Evolutionary conservation across 2,329 filamentous ascomycete genomes (phyloP).

Genomic region (Claviceps cyperi): DNA sequence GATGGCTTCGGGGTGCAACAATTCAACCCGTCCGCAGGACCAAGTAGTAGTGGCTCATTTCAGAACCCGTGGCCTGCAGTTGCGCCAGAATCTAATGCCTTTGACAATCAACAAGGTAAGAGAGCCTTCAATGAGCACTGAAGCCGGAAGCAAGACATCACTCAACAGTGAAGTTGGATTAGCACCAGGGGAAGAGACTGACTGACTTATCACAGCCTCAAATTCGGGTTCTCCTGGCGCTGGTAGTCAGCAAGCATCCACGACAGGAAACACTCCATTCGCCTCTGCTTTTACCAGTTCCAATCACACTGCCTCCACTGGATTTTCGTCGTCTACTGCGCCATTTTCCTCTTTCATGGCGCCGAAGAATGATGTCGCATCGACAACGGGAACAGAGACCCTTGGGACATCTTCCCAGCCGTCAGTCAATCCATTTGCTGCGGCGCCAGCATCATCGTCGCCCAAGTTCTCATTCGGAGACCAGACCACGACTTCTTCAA

Average conservation of each 20-base stretch:
- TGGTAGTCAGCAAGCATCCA: neutral
- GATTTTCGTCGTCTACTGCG: neutral
- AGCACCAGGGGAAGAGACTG: neutral
- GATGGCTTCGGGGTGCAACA: neutral
- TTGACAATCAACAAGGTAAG: slow-evolving; percentile 1
- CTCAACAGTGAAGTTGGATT: neutral
- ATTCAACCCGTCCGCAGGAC: neutral
- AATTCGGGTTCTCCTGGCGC: slow-evolving; percentile 3
- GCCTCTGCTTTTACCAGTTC: slow-evolving; percentile 1
- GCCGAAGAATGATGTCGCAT: neutral
- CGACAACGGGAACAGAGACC: neutral
- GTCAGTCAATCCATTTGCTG: slow-evolving; percentile 11
- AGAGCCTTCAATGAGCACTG: neutral
- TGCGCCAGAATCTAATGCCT: neutral
- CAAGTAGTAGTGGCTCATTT: neutral
- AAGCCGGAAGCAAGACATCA: neutral
- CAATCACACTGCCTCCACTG: neutral
- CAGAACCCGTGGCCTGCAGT: neutral
- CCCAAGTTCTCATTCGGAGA: slow-evolving; percentile 8
- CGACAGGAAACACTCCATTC: slow-evolving; percentile 3
- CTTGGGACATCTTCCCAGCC: neutral
- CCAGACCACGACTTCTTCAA: neutral
- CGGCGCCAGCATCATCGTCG: slow-evolving; percentile 4
- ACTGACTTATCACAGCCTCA: slow-evolving; percentile 1
- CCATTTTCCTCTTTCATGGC: neutral